Evolutionary conservation across 345 rosid species (phyloP).

Genomic region (Pugionium dolabratum): DNA sequence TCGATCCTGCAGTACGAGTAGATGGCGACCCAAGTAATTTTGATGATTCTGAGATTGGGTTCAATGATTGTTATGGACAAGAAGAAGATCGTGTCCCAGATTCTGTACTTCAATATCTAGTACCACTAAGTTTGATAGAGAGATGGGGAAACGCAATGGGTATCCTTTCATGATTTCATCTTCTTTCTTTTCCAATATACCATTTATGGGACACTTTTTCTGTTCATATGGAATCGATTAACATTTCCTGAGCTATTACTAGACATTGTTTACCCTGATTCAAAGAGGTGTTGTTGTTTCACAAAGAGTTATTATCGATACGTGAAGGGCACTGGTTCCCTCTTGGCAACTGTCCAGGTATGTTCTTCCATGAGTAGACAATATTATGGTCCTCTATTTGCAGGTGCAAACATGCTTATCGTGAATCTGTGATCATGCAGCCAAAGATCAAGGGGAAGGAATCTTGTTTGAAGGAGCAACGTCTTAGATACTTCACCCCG

Average conservation of each 20-base stretch:
- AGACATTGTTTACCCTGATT: slow-evolving; percentile 82
- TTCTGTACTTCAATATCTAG: slow-evolving; percentile 54
- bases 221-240: neutral
- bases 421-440: slow-evolving; percentile 47
- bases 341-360: slow-evolving; percentile 84
- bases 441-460: slow-evolving; percentile 58
- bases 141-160: slow-evolving; percentile 99
- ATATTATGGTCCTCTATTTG: neutral
- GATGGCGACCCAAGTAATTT: slow-evolving; percentile 35
- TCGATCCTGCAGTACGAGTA: slow-evolving; percentile 48
- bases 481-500: slow-evolving; percentile 90
- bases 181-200: slow-evolving; percentile 23
- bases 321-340: slow-evolving; percentile 93
- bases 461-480: slow-evolving; percentile 61
- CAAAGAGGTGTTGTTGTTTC: slow-evolving; percentile 91
- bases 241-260: slow-evolving; percentile 26
- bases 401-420: slow-evolving; percentile 3
- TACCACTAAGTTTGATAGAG: slow-evolving; percentile 72
- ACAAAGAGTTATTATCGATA: slow-evolving; percentile 93
- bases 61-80: slow-evolving; percentile 40
- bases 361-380: slow-evolving; percentile 6
- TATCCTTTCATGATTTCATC: slow-evolving; percentile 50
- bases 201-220: slow-evolving; percentile 1
- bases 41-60: slow-evolving; percentile 31
- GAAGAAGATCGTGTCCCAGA: slow-evolving; percentile 34